These are phyloP conservation scores for Ogataea chonburiensis DNA, from an alignment of 805 yeast genomes.

Conservation along the genomic window DNA sequence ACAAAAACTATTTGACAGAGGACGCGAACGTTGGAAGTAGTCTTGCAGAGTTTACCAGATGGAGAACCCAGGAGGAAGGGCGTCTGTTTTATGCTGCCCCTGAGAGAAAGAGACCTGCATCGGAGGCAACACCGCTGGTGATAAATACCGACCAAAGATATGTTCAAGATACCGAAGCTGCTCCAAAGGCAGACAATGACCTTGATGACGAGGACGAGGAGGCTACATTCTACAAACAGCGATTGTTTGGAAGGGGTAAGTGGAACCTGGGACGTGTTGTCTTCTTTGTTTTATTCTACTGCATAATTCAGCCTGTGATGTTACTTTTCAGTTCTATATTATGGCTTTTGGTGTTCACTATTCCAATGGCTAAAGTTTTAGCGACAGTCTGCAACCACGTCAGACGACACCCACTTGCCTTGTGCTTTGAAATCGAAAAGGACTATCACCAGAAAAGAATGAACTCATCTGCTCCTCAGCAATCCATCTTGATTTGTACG, in stretches of 20 bases:
- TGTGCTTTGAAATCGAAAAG: conserved; percentile 67
- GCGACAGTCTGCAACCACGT: conserved; percentile 69
- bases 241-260: conserved; percentile 87
- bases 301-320: conserved; percentile 66
- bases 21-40: conserved; percentile 89
- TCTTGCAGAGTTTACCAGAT: conserved; percentile 76
- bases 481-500: conserved; percentile 76
- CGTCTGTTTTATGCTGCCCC: conserved; percentile 79
- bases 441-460: conserved; percentile 40
- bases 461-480: conserved; percentile 41
- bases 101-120: conserved; percentile 14
- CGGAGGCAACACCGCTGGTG: conserved; percentile 23
- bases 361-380: conserved; percentile 88
- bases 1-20: conserved; percentile 77
- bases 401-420: conserved; percentile 86
- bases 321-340: conserved; percentile 53
- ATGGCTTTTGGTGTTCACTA: conserved; percentile 85
- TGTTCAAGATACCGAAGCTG: conserved; percentile 1
- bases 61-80: conserved; percentile 83
- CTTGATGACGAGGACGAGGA: conserved; percentile 31
- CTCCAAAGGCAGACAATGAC: conserved; percentile 3
- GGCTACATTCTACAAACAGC: conserved; percentile 29
- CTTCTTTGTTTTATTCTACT: conserved; percentile 70
- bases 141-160: conserved; percentile 4
- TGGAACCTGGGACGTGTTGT: conserved; percentile 85